A percentile compares a stretch with the other conserved stretches of the same genome.
Evolutionary conservation across 148 eudicot genomes (phyloP).

Genomic region (Chenopodium formosanum): DNA sequence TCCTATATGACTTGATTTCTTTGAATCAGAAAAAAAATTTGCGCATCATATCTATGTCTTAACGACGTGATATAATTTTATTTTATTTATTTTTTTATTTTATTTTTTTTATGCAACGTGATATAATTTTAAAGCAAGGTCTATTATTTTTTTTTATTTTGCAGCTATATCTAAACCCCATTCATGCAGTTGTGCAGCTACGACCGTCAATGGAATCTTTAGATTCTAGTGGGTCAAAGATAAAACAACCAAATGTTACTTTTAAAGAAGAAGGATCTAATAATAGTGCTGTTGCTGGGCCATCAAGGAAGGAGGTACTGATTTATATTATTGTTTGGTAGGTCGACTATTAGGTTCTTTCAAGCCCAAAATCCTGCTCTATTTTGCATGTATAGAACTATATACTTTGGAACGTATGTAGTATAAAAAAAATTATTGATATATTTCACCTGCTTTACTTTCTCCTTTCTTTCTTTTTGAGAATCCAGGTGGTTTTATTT

Average conservation of each 20-base stretch:
- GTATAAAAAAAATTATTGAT: neutral
- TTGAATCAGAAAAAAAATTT: neutral
- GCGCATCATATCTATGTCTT: neutral
- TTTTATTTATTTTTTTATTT: neutral
- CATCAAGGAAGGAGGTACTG: slow-evolving; percentile 57
- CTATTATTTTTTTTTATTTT: slow-evolving; percentile 27
- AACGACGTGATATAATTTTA: neutral
- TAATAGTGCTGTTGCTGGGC: slow-evolving; percentile 39
- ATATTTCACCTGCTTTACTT: neutral
- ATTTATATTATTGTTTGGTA: neutral
- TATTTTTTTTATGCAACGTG: too few relatives aligned
- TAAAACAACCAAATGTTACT: slow-evolving; percentile 35
- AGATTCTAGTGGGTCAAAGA: slow-evolving; percentile 38
- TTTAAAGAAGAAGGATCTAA: slow-evolving; percentile 45
- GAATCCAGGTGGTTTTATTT: neutral
- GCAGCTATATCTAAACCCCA: slow-evolving; percentile 89
- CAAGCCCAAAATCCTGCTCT: neutral
- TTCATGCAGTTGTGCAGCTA: slow-evolving; percentile 80
- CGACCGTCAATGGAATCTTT: slow-evolving; percentile 74
- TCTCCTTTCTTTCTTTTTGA: neutral
- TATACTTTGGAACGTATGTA: neutral
- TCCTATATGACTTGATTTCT: neutral
- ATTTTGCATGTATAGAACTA: neutral
- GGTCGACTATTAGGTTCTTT: neutral
- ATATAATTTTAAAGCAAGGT: neutral